Evolutionary conservation across 208 protist species (phyloP).

Genomic region (Crithidia expoeki): DNA sequence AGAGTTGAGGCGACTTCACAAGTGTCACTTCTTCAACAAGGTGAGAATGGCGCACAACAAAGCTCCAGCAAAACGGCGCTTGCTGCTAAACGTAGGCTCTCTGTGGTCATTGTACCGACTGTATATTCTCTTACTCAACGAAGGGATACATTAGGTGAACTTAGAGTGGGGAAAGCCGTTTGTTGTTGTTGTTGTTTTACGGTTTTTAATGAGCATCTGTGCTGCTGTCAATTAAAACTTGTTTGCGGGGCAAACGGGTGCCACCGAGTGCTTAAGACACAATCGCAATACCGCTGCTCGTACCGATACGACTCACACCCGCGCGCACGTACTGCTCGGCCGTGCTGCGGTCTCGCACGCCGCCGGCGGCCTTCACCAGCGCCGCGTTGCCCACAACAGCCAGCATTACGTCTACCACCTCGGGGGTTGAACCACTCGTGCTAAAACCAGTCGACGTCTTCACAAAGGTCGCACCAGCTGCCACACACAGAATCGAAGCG

Average conservation of each 20-base stretch:
- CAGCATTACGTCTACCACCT: conserved; percentile 92
- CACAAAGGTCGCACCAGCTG: conserved; percentile 91
- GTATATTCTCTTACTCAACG: too few relatives aligned
- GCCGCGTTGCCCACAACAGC: conserved; percentile 79
- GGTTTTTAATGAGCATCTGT: background rate
- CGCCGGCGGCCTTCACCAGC: conserved; percentile 91
- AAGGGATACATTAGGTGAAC: too few relatives aligned
- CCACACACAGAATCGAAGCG: conserved; percentile 76
- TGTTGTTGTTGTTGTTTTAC: background rate
- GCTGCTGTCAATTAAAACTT: too few relatives aligned
- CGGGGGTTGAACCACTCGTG: conserved; percentile 84
- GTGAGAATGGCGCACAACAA: too few relatives aligned
- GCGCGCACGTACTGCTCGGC: conserved; percentile 82
- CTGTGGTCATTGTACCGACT: too few relatives aligned
- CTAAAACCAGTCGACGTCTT: conserved; percentile 97
- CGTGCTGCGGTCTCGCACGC: conserved; percentile 77
- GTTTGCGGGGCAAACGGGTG: too few relatives aligned
- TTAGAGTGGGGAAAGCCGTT: too few relatives aligned
- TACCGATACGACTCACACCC: conserved; percentile 92
- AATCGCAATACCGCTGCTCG: conserved; percentile 87
- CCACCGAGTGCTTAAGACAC: conserved; percentile 7
- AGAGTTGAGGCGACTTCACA: too few relatives aligned
- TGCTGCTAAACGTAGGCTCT: too few relatives aligned
- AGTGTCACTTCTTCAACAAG: too few relatives aligned
- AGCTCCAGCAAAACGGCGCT: too few relatives aligned